phyloP scores from a whole-genome alignment of 2,329 filamentous ascomycete genomes.

The Daldinia sp. region DNA sequence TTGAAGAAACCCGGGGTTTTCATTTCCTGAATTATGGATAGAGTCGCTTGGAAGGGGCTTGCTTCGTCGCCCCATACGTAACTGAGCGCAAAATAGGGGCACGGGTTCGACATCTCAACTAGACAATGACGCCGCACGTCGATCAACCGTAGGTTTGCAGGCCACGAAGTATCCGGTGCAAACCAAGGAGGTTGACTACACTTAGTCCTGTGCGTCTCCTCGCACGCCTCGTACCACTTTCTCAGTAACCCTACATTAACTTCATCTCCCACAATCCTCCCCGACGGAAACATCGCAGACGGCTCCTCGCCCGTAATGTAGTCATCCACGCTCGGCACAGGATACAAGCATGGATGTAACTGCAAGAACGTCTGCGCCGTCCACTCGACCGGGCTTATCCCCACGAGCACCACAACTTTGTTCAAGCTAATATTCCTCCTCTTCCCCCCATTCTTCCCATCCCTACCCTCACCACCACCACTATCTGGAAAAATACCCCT shows the following conservation, averaged over 20 bases:
- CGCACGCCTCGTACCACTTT: not conserved
- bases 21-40: slow-evolving; percentile 13
- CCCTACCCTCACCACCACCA: no score
- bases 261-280: slow-evolving; percentile 19
- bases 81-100: slow-evolving; percentile 39
- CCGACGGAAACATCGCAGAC: slow-evolving; percentile 36
- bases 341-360: slow-evolving; percentile 41
- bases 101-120: slow-evolving; percentile 23
- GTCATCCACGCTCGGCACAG: slow-evolving; percentile 35
- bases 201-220: not conserved
- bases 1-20: slow-evolving; percentile 16
- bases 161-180: not conserved
- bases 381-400: slow-evolving; percentile 25
- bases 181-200: not conserved
- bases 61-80: slow-evolving; percentile 42
- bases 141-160: not conserved
- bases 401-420: not conserved
- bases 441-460: no score
- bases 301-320: slow-evolving; percentile 24
- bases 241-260: slow-evolving; percentile 33
- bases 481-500: not conserved
- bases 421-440: slow-evolving; percentile 3
- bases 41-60: slow-evolving; percentile 22
- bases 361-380: slow-evolving; percentile 38
- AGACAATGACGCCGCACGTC: slow-evolving; percentile 20